Percentiles rank a stretch among this genome's conserved stretches.
phyloP scores from a whole-genome alignment of 2,329 filamentous ascomycete species.

The Aspergillus intermedius region DNA sequence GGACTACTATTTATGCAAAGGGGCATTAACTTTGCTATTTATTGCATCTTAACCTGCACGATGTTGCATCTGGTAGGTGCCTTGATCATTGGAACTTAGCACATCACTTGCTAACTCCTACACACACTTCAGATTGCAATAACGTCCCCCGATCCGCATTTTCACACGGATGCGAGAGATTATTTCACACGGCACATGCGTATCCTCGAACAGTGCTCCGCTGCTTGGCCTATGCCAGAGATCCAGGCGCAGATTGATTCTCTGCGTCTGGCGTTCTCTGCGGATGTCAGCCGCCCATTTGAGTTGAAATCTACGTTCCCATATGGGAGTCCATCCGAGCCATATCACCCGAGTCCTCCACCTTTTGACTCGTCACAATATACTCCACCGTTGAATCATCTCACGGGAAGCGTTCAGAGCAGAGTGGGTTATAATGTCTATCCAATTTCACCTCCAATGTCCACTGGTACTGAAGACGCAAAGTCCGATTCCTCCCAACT shows the following conservation, averaged over 20 bases:
- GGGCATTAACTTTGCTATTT: conserved; percentile 94
- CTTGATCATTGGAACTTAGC: not conserved
- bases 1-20: conserved; percentile 88
- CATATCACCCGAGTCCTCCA: conserved; percentile 59
- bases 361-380: conserved; percentile 43
- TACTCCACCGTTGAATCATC: conserved; percentile 45
- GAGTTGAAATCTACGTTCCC: conserved; percentile 83
- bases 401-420: conserved; percentile 38
- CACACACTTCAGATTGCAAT: conserved; percentile 64
- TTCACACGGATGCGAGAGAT: conserved; percentile 75
- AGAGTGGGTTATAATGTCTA: conserved; percentile 51
- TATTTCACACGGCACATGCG: conserved; percentile 94
- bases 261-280: conserved; percentile 83
- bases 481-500: conserved; percentile 72
- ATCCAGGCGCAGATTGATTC: conserved; percentile 86
- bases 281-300: conserved; percentile 76
- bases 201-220: conserved; percentile 77
- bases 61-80: conserved; percentile 80
- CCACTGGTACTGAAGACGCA: conserved; percentile 62
- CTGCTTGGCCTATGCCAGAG: conserved; percentile 79
- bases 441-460: conserved; percentile 75
- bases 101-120: not conserved
- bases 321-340: conserved; percentile 69
- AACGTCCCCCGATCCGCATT: conserved; percentile 83
- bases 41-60: conserved; percentile 81